phyloP scores from a whole-genome alignment of 2,329 filamentous ascomycete genomes.

The Xylaria sp. region DNA sequence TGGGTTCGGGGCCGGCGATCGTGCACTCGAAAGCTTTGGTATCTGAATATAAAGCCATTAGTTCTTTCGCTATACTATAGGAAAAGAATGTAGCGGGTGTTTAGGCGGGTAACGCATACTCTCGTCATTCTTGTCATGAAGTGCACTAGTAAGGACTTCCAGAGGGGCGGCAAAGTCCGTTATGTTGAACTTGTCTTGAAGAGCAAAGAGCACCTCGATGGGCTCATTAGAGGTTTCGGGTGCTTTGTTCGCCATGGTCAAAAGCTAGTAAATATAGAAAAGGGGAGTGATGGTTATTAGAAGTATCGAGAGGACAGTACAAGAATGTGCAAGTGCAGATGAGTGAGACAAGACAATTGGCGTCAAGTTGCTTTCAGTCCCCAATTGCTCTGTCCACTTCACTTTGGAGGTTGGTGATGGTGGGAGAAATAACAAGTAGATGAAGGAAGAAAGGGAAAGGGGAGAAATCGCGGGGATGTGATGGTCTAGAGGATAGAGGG shows the following conservation, averaged over 20 bases:
- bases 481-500: conserved; percentile 43
- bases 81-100: conserved; percentile 4
- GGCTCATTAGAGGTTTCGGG: conserved; percentile 69
- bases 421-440: conserved; percentile 31
- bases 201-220: conserved; percentile 68
- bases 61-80: neutral
- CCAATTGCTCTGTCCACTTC: conserved; percentile 41
- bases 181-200: conserved; percentile 69
- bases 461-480: conserved; percentile 41
- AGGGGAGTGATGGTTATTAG: conserved; percentile 22
- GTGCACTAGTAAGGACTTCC: conserved; percentile 61
- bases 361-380: conserved; percentile 9
- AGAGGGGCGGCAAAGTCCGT: conserved; percentile 67
- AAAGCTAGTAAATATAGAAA: conserved; percentile 25
- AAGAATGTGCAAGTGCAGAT: conserved; percentile 4
- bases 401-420: conserved; percentile 17
- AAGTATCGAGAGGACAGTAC: neutral
- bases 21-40: conserved; percentile 69
- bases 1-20: conserved; percentile 62
- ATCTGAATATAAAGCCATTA: conserved; percentile 49
- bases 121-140: conserved; percentile 63
- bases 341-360: conserved; percentile 26
- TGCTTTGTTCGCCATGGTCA: conserved; percentile 65
- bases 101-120: conserved; percentile 53
- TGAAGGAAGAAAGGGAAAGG: conserved; percentile 36